phyloP scores from a whole-genome alignment of 805 yeast species.

The Ogataea zsoltii region DNA sequence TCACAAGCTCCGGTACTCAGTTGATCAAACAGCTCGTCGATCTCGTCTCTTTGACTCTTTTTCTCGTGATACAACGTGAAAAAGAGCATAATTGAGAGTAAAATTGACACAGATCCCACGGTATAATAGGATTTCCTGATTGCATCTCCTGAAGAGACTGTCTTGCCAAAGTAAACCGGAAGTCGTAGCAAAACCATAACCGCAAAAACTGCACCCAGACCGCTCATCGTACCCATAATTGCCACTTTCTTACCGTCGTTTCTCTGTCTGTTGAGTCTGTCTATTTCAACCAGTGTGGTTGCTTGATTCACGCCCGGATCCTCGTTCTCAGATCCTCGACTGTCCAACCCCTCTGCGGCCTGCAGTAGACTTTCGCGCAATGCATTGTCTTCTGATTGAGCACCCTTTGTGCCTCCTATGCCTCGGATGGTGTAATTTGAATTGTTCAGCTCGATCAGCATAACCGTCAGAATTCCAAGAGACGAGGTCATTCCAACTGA shows the following conservation, averaged over 20 bases:
- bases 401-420: conserved; percentile 20
- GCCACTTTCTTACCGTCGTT: conserved; percentile 60
- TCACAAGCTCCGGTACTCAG: conserved; percentile 30
- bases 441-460: conserved; percentile 47
- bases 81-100: conserved; percentile 40
- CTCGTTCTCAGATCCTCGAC: background rate
- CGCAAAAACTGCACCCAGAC: conserved; percentile 67
- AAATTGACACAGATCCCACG: conserved; percentile 45
- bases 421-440: conserved; percentile 41
- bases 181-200: conserved; percentile 56
- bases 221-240: conserved; percentile 60
- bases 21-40: conserved; percentile 35
- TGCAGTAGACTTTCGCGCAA: conserved; percentile 14
- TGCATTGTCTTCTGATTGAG: conserved; percentile 2
- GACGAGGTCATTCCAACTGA: conserved; percentile 58
- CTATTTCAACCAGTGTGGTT: conserved; percentile 17
- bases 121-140: conserved; percentile 49
- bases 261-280: conserved; percentile 24
- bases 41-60: conserved; percentile 31
- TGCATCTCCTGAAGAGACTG: conserved; percentile 42
- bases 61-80: conserved; percentile 48
- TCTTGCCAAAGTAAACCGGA: conserved; percentile 49
- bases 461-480: conserved; percentile 48
- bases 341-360: conserved; percentile 19
- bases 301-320: background rate